Base-by-base conservation (phyloP, 2,329 filamentous ascomycete genomes). In the Ceratocystis lukuohia region DNA sequence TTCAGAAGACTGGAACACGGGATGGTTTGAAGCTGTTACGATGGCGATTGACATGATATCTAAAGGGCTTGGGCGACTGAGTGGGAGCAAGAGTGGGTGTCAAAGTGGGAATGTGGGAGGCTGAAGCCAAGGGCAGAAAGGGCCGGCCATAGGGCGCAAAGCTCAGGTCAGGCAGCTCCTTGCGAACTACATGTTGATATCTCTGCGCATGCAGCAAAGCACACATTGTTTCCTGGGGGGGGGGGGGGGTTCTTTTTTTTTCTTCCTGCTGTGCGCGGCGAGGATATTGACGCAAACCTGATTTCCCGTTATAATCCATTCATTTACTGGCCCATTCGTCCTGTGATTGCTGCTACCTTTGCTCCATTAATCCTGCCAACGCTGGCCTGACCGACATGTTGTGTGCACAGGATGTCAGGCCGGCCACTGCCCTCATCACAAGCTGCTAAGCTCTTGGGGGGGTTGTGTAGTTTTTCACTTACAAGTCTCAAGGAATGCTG, bases 1-100 rank as follows among this genome's bases (percentile, higher is more conserved):
- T 57, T 17, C 28, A 30, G 22, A 30, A 30, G 25, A 22, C 22
- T 30, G 53, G 53, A 17, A 33, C 53, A 57, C 53, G 53, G 53
- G 53, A 57, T 57, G 53, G 53, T 57, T 15, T 30, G 22, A 57
- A 57, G 25, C 30, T 57, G 53, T 57, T 57, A 57, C 53, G 53
- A 57, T 57, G 53, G 25, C 53, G n/a, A 28, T 57, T 57, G 53
- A 57, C 53, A 57, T 57, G 53, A 28, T 57, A 57, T 57, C 53
- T 57, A 30, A 28, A 10, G 28, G 37, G 37, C 37, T 41, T 41
- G 10, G 37, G 10, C 8, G 53, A 30, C 53, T 57, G 15, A 30
- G 53, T 30, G 48, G 48, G 17, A 25, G n/a, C 30, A 7, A 7
- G 12, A 33, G 25, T 57, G 25, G 17, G 53, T 8, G 22, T 17